phyloP scores from a whole-genome alignment of 345 rosid species.

The Eucalyptus marginata region DNA sequence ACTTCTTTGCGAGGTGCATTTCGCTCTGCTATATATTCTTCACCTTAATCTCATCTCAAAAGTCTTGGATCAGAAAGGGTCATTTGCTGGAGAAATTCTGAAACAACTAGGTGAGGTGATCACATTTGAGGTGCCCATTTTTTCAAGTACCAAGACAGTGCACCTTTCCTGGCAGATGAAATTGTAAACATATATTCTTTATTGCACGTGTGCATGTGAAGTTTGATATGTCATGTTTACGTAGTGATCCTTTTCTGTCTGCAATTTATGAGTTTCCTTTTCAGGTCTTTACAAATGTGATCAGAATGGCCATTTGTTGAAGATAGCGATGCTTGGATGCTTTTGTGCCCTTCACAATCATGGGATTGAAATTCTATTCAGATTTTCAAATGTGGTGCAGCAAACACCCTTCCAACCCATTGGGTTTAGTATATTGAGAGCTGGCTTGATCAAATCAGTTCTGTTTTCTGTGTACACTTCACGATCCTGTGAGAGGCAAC shows the following conservation, averaged over 20 bases:
- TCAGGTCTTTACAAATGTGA: slow-evolving; percentile 20
- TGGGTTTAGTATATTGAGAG: slow-evolving; percentile 29
- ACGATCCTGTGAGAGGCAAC: slow-evolving; percentile 1
- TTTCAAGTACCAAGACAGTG: not conserved
- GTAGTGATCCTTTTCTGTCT: not conserved
- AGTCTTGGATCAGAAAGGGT: slow-evolving; percentile 10
- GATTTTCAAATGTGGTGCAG: slow-evolving; percentile 28
- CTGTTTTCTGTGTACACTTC: slow-evolving; percentile 25
- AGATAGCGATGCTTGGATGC: slow-evolving; percentile 25
- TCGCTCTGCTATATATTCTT: slow-evolving; percentile 21
- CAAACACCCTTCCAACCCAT: slow-evolving; percentile 29
- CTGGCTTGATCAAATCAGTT: slow-evolving; percentile 31
- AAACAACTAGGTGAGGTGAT: slow-evolving; percentile 14
- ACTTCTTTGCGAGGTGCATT: slow-evolving; percentile 27
- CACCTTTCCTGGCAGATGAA: not conserved
- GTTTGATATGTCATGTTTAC: not conserved
- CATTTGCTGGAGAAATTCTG: slow-evolving; percentile 6
- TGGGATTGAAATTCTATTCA: slow-evolving; percentile 25
- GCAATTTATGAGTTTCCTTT: not conserved
- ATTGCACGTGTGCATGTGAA: not conserved
- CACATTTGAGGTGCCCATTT: not conserved
- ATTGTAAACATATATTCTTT: not conserved
- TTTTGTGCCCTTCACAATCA: slow-evolving; percentile 25
- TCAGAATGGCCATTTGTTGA: slow-evolving; percentile 15
- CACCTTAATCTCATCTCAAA: slow-evolving; percentile 16